phyloP scores from a whole-genome alignment of 2,329 filamentous ascomycete species.

The Coniochaeta ligniaria region DNA sequence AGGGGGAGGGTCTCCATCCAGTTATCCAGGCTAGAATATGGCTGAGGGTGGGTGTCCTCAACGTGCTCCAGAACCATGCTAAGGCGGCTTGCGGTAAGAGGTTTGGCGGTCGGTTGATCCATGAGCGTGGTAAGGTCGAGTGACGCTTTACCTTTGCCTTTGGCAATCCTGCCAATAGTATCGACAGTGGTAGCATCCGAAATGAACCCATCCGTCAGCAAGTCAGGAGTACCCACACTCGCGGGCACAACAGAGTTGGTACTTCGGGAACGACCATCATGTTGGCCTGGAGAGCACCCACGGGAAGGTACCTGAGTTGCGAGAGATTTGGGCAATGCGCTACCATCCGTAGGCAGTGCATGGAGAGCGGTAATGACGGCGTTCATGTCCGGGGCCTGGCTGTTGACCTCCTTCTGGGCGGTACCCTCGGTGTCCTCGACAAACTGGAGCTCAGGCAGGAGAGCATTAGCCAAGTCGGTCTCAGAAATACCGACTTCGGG shows the following conservation, averaged over 20 bases:
- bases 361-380: not conserved
- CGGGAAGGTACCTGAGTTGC: not conserved
- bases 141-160: not conserved
- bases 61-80: not conserved
- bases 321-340: not conserved
- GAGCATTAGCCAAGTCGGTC: not conserved
- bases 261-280: not conserved
- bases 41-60: not conserved
- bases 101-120: not conserved
- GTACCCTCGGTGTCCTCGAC: not conserved
- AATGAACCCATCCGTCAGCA: not conserved
- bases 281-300: not conserved
- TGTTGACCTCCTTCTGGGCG: not conserved
- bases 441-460: not conserved
- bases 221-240: not conserved
- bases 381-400: not conserved
- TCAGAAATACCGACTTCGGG: not conserved
- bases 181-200: not conserved
- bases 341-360: not conserved
- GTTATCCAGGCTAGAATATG: not conserved
- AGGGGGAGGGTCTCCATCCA: not conserved
- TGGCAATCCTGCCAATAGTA: not conserved
- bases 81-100: not conserved
- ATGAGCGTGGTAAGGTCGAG: not conserved
- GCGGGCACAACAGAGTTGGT: not conserved